phyloP scores from a whole-genome alignment of 257 asterid genomes.

The Ehretia macrophylla region DNA sequence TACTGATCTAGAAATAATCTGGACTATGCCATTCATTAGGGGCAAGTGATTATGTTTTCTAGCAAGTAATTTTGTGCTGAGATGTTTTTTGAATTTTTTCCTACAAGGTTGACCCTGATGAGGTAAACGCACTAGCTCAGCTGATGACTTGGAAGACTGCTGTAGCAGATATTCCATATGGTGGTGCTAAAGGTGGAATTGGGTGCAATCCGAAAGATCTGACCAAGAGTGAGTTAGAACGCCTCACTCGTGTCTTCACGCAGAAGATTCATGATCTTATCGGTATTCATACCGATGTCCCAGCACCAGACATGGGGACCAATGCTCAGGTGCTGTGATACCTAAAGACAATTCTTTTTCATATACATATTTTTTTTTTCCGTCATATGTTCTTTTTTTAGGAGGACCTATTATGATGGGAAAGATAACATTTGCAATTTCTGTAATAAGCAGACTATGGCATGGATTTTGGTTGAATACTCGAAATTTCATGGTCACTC shows the following conservation, averaged over 20 bases:
- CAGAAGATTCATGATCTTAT: conserved; percentile 94
- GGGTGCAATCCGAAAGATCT: conserved; percentile 83
- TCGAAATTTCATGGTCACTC: conserved; percentile 96
- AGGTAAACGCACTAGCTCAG: conserved; percentile 98
- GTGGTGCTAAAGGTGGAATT: conserved; percentile 98
- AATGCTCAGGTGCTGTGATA: conserved; percentile 70
- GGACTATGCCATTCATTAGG: no score
- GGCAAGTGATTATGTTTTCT: no score
- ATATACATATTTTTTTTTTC: neutral
- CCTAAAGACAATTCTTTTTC: neutral
- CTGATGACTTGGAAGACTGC: conserved; percentile 99
- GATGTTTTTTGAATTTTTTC: conserved; percentile 15
- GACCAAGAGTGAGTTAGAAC: conserved; percentile 73
- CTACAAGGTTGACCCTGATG: conserved; percentile 86
- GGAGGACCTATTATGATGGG: neutral
- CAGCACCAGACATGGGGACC: conserved; percentile 99
- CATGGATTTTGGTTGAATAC: conserved; percentile 98
- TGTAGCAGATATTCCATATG: conserved; percentile 86
- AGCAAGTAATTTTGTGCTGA: conserved; percentile 14
- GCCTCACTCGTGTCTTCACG: conserved; percentile 94
- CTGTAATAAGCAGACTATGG: conserved; percentile 79
- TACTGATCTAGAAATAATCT: no score
- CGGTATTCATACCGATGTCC: conserved; percentile 86
- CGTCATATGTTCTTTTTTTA: neutral
- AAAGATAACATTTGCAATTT: neutral